A percentile compares a stretch with the other conserved stretches of the same genome.
Conservation (phyloP, 1,284 basidiomycete genomes). For the Bondarzewia mesenterica region DNA sequence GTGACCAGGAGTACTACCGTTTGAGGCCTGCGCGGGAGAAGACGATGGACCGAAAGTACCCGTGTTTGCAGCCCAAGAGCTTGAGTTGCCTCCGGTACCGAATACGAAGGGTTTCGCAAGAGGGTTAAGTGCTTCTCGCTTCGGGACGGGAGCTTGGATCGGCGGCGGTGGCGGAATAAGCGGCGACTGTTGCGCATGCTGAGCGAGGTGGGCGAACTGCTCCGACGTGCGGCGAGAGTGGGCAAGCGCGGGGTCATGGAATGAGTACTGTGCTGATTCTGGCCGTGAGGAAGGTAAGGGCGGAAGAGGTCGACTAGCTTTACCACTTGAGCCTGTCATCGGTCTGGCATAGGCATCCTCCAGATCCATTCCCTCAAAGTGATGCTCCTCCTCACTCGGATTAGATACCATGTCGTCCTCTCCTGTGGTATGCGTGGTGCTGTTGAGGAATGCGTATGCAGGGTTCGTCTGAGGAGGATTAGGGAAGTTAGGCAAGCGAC, state of each 20-base stretch:
- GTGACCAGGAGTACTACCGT: conserved; percentile 30
- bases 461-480: conserved; percentile 43
- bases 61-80: conserved; percentile 9
- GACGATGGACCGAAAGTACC: conserved; percentile 10
- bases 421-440: conserved; percentile 5
- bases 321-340: conserved; percentile 4
- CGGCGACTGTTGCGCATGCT: not conserved
- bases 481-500: conserved; percentile 71
- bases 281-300: conserved; percentile 58
- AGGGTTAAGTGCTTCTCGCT: conserved; percentile 52
- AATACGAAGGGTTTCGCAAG: conserved; percentile 77
- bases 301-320: conserved; percentile 3
- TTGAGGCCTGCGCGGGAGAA: conserved; percentile 20
- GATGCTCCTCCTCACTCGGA: conserved; percentile 54
- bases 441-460: conserved; percentile 8
- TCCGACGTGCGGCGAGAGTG: conserved; percentile 53
- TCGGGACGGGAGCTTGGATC: conserved; percentile 12
- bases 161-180: not conserved
- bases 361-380: conserved; percentile 17
- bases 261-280: conserved; percentile 50
- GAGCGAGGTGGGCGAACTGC: conserved; percentile 16
- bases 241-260: conserved; percentile 51
- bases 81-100: conserved; percentile 27
- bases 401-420: conserved; percentile 75
- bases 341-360: not conserved